phyloP scores from a whole-genome alignment of 2,329 filamentous ascomycete species.

The Helotiales sp. region DNA sequence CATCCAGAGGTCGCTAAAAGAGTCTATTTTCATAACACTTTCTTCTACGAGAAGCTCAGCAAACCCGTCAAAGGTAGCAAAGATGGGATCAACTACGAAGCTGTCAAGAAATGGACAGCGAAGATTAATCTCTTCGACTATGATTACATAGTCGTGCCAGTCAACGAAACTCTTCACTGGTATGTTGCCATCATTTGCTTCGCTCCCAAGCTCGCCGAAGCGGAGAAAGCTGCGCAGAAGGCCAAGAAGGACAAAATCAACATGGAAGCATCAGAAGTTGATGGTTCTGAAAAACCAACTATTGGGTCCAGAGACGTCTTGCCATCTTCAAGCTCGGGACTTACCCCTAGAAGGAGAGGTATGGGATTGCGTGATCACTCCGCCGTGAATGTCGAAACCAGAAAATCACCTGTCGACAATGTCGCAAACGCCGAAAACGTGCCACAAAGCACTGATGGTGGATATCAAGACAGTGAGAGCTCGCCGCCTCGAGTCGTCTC shows the following conservation, averaged over 20 bases:
- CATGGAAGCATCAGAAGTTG: background rate
- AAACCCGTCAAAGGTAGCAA: constrained; percentile 50
- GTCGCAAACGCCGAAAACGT: background rate
- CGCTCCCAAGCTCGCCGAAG: constrained; percentile 59
- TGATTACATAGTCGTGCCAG: constrained; percentile 88
- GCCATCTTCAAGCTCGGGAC: background rate
- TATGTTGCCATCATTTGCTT: constrained; percentile 96
- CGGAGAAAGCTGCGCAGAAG: constrained; percentile 9
- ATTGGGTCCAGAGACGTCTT: background rate
- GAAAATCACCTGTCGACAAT: background rate
- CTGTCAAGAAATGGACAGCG: constrained; percentile 84
- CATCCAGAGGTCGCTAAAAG: constrained; percentile 58
- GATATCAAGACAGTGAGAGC: background rate
- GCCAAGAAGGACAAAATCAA: background rate
- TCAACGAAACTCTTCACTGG: constrained; percentile 89
- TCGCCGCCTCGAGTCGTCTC: background rate
- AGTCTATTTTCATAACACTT: constrained; percentile 89
- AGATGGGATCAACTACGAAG: constrained; percentile 76
- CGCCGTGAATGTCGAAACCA: background rate
- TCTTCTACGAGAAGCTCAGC: constrained; percentile 81
- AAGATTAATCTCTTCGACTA: constrained; percentile 81
- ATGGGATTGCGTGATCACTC: background rate
- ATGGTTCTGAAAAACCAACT: background rate
- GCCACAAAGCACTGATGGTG: background rate
- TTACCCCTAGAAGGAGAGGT: background rate